Evolutionary conservation across 2,329 filamentous ascomycete species (phyloP).

Genomic region (Neofusicoccum sp.): DNA sequence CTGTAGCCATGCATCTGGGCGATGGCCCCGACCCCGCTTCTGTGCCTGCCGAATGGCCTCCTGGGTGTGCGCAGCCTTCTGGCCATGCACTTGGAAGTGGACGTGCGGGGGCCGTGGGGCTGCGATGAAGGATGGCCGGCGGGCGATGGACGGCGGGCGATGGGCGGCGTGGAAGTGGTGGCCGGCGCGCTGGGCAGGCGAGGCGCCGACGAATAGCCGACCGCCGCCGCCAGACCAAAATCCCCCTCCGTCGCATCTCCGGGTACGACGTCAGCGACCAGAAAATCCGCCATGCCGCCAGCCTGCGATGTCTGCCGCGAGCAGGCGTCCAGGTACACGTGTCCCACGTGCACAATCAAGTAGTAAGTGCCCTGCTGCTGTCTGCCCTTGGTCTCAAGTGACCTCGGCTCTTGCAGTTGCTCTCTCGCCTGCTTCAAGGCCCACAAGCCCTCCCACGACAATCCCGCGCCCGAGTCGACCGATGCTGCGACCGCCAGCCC

Average conservation of each 20-base stretch:
- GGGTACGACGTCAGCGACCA: conserved; percentile 5
- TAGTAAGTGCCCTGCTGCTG: background rate
- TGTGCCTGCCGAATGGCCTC: background rate
- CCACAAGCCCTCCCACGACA: conserved; percentile 12
- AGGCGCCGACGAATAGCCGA: too few species aligned
- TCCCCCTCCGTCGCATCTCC: conserved; percentile 7
- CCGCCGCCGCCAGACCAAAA: too few species aligned
- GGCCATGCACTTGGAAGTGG: too few species aligned
- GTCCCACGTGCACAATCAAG: background rate
- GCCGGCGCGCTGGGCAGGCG: too few species aligned
- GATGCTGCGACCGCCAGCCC: background rate
- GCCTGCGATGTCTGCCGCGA: conserved; percentile 8
- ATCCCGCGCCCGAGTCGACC: background rate
- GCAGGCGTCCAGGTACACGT: conserved; percentile 14
- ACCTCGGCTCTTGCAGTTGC: background rate
- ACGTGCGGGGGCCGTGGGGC: too few species aligned
- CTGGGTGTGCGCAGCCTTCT: too few species aligned
- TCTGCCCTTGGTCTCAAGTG: background rate
- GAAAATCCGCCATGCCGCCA: background rate
- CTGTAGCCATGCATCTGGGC: conserved; percentile 35
- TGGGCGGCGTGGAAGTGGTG: too few species aligned
- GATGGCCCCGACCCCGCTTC: background rate
- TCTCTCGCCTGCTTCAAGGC: conserved; percentile 16
- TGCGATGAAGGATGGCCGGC: too few species aligned
- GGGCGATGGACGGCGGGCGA: too few species aligned